These are phyloP conservation scores for Sicyos baderoa DNA, from an alignment of 306 rosid species.

Conservation along the genomic window DNA sequence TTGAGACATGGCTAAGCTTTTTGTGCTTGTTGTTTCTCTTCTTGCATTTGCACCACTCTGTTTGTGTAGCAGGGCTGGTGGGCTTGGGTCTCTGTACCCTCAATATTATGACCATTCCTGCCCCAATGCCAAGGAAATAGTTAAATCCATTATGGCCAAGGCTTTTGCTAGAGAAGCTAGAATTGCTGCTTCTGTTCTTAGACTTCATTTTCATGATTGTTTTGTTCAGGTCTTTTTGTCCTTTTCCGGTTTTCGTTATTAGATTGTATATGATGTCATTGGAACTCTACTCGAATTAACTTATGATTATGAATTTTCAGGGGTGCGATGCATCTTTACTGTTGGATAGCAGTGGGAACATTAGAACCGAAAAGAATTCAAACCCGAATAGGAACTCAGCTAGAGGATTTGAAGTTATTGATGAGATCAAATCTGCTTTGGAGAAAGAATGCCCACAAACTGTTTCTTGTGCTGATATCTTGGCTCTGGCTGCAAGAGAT, in stretches of 20 bases:
- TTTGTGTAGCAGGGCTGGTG: constrained; percentile 30
- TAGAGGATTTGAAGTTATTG: constrained; percentile 68
- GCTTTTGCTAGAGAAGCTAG: constrained; percentile 64
- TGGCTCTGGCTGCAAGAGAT: constrained; percentile 81
- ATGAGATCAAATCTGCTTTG: constrained; percentile 60
- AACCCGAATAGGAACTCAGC: constrained; percentile 71
- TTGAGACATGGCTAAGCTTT: constrained; percentile 34
- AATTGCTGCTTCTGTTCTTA: constrained; percentile 70
- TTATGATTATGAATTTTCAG: constrained; percentile 29
- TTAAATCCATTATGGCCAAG: constrained; percentile 50
- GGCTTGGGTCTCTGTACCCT: constrained; percentile 41
- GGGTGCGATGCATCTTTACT: constrained; percentile 86
- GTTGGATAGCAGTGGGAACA: constrained; percentile 52
- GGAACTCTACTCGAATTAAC: too few species aligned
- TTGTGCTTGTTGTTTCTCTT: constrained; percentile 42
- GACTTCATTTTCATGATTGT: constrained; percentile 88
- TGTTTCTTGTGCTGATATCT: constrained; percentile 85
- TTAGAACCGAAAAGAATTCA: constrained; percentile 60
- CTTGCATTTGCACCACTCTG: constrained; percentile 52
- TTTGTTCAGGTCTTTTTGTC: constrained; percentile 59
- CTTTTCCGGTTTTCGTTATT: too few species aligned
- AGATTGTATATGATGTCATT: too few species aligned
- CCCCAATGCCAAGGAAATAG: constrained; percentile 61
- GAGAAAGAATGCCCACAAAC: constrained; percentile 68
- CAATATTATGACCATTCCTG: constrained; percentile 71